phyloP scores from a whole-genome alignment of 2,329 filamentous ascomycete species.

The Hysterium pulicare region DNA sequence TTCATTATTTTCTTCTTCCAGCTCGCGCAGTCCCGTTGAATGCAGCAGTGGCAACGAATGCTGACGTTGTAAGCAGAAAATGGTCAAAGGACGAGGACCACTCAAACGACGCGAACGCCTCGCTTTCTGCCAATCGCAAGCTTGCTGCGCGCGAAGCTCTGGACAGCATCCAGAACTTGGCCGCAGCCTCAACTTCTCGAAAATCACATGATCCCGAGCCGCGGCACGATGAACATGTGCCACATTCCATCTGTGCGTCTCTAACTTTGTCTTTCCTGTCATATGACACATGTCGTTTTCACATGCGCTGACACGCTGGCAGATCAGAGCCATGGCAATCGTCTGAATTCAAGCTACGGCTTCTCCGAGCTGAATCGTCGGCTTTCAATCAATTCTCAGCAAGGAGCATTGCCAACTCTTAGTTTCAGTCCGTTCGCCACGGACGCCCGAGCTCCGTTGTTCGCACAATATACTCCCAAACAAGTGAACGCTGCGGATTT shows the following conservation, averaged over 20 bases:
- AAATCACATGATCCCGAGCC: conserved; percentile 46
- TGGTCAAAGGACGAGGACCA: conserved; percentile 43
- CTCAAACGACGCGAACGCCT: conserved; percentile 11
- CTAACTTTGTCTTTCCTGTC: neutral
- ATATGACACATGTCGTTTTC: conserved; percentile 4
- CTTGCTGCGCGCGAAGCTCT: conserved; percentile 38
- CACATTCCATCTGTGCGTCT: conserved; percentile 61
- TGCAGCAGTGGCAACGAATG: no score
- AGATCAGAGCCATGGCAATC: conserved; percentile 50
- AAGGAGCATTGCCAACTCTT: conserved; percentile 30
- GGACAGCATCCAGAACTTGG: conserved; percentile 31
- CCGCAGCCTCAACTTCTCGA: conserved; percentile 22
- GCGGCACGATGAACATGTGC: conserved; percentile 56
- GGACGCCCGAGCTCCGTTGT: conserved; percentile 30
- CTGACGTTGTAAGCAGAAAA: conserved; percentile 35
- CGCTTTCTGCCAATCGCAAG: conserved; percentile 29
- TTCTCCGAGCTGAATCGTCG: conserved; percentile 45
- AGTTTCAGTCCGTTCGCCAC: conserved; percentile 35
- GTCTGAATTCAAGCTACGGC: conserved; percentile 33
- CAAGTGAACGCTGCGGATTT: conserved; percentile 43
- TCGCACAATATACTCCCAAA: conserved; percentile 50
- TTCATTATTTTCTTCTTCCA: neutral
- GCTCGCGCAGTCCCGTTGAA: no score
- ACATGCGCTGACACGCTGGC: conserved; percentile 20
- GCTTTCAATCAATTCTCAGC: conserved; percentile 40